Conservation (phyloP, 345 rosid genomes). For the Passiflora organensis region DNA sequence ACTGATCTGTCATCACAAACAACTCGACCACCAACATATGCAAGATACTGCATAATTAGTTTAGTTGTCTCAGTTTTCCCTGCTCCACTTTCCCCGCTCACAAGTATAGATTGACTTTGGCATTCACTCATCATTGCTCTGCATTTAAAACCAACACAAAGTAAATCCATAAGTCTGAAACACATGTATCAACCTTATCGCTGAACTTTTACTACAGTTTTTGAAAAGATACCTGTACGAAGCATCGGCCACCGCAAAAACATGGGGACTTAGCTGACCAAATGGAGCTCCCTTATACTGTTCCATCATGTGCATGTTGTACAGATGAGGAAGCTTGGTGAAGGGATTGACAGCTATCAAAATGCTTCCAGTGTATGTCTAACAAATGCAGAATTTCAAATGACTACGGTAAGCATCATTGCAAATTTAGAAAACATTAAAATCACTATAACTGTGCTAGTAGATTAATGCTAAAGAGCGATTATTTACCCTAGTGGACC, state of each 20-base stretch:
- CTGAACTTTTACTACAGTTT: neutral
- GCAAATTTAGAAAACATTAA: conserved; percentile 1
- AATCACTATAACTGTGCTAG: neutral
- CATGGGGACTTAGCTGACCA: conserved; percentile 97
- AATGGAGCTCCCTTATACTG: conserved; percentile 95
- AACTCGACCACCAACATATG: conserved; percentile 94
- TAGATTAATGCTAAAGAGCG: neutral
- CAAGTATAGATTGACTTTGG: conserved; percentile 92
- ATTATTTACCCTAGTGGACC: neutral
- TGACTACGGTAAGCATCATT: conserved; percentile 1
- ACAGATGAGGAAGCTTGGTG: conserved; percentile 98
- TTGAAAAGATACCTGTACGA: conserved; percentile 68
- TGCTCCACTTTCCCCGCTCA: conserved; percentile 99
- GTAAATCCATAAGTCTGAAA: conserved; percentile 14
- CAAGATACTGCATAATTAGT: conserved; percentile 93
- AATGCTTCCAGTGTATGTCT: conserved; percentile 99
- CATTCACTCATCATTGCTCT: conserved; percentile 89
- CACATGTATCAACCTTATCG: conserved; percentile 11
- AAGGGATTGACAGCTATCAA: conserved; percentile 97
- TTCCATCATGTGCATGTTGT: conserved; percentile 96
- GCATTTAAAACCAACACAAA: conserved; percentile 32
- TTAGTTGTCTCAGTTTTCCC: conserved; percentile 99
- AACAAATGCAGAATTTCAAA: conserved; percentile 14
- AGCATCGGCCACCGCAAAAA: conserved; percentile 96
- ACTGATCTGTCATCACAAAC: conserved; percentile 82